Evolutionary conservation across 345 rosid species (phyloP).

Genomic region (Hibiscus mutabilis): DNA sequence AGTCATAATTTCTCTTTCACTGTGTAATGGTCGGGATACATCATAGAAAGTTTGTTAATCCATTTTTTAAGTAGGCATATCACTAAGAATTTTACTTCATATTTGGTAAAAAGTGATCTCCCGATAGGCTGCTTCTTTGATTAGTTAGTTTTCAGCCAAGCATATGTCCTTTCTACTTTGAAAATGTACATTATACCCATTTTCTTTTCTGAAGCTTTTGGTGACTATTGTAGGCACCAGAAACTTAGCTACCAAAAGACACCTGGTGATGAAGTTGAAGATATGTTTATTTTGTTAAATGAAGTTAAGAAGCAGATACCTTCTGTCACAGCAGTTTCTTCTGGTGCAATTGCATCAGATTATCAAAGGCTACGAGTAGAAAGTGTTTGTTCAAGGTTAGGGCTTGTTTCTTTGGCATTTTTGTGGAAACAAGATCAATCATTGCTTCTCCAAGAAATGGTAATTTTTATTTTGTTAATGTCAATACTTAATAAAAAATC

Average conservation of each 20-base stretch:
- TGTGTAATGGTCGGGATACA: background rate
- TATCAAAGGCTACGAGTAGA: conserved; percentile 94
- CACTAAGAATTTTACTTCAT: background rate
- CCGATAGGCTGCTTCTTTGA: background rate
- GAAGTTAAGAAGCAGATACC: conserved; percentile 89
- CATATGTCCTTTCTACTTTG: background rate
- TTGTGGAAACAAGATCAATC: conserved; percentile 99
- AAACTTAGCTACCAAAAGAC: conserved; percentile 66
- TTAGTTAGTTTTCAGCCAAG: background rate
- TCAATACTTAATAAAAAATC: conserved; percentile 8
- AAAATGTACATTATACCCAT: background rate
- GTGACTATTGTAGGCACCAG: conserved; percentile 43
- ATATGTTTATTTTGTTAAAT: conserved; percentile 38
- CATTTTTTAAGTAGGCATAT: background rate
- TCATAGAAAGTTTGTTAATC: background rate
- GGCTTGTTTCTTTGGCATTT: conserved; percentile 92
- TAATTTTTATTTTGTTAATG: conserved; percentile 26
- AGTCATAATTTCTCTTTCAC: background rate
- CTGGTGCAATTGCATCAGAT: conserved; percentile 97
- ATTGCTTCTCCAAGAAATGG: conserved; percentile 91
- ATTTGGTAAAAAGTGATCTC: background rate
- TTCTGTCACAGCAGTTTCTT: conserved; percentile 70
- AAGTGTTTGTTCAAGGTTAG: conserved; percentile 95
- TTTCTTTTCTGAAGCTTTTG: background rate
- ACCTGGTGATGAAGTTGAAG: conserved; percentile 28